Evolutionary conservation across 2,329 filamentous ascomycete genomes (phyloP), one percentile per base, ranked within the genome.

Genomic region (Escovopsis sp.): DNA sequence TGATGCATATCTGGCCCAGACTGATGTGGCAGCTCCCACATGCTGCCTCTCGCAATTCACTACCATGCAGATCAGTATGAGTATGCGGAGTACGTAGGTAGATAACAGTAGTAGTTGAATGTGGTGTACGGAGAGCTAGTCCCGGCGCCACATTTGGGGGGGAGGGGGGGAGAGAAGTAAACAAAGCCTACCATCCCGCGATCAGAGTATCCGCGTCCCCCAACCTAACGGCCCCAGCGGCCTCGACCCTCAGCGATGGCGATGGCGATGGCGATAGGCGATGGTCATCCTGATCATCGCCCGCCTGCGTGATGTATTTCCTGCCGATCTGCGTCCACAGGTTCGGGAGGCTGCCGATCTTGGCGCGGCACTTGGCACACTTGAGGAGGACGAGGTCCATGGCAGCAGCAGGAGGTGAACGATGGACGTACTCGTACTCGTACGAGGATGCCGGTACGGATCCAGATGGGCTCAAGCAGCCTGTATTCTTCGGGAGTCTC

Each of bases 311-410:
- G 40, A 62, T 56, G 43, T 64, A 63, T 16, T 54, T 57, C 37
- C 61, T 62, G 35, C 60, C 62, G 29, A 67, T 56, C 45, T 64
- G 56, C 2, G 49, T 58, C 64, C 64, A 67, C 7, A 58, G 35
- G 33, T 67, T 66, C 42, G 51, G 32, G 37, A 62, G 55, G 2
- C 39, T 43, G 39, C 57, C 57, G n/a, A 64, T 42, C 6, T 49
- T 41, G 7, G 49, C 45, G 20, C 58, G 49, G 44, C 55, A 61
- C 27, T 50, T 50, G 40, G 52, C 49, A 51, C 65, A 67, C 43
- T 55, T 57, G 50, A 58, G 57, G 27, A 47, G 43, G 35, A 65
- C 51, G 6, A 37, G 46, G 29, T 65, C 58, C 62, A 66, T 66
- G 36, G 39, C 33, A 32, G n/a, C 29, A 16, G 8, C 32, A 30